These are phyloP conservation scores for Mycoemilia scoparia DNA, from an alignment of 192 early-diverging fungal genomes.

Conservation along the genomic window DNA sequence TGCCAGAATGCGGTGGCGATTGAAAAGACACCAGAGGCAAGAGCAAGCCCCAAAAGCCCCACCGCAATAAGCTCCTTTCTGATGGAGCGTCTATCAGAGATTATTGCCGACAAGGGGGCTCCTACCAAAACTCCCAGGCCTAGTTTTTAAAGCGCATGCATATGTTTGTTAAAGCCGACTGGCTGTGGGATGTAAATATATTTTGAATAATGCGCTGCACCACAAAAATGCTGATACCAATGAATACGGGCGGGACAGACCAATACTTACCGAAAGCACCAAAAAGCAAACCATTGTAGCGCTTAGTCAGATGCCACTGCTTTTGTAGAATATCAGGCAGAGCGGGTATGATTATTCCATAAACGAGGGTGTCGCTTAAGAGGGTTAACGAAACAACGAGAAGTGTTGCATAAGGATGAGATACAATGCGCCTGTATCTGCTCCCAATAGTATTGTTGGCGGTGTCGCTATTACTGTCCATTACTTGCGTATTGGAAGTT, in stretches of 20 bases:
- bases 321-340: constrained; percentile 46
- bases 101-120: constrained; percentile 44
- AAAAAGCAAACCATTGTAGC: constrained; percentile 46
- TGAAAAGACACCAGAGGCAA: constrained; percentile 45
- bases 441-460: background rate
- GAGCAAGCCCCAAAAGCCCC: constrained; percentile 42
- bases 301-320: constrained; percentile 32
- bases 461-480: background rate
- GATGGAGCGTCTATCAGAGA: constrained; percentile 53
- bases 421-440: background rate
- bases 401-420: background rate
- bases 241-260: background rate
- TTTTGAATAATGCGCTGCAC: background rate
- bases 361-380: constrained; percentile 48
- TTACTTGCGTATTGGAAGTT: background rate
- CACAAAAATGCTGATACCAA: background rate
- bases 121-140: constrained; percentile 42
- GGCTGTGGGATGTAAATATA: background rate
- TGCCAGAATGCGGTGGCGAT: constrained; percentile 41
- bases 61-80: constrained; percentile 58
- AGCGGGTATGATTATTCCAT: constrained; percentile 52
- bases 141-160: constrained; percentile 1
- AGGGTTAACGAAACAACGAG: constrained; percentile 25
- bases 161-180: background rate
- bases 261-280: constrained; percentile 40